Base-by-base conservation (phyloP, 164 flowering plant species). In the Tinospora cordifolia region DNA sequence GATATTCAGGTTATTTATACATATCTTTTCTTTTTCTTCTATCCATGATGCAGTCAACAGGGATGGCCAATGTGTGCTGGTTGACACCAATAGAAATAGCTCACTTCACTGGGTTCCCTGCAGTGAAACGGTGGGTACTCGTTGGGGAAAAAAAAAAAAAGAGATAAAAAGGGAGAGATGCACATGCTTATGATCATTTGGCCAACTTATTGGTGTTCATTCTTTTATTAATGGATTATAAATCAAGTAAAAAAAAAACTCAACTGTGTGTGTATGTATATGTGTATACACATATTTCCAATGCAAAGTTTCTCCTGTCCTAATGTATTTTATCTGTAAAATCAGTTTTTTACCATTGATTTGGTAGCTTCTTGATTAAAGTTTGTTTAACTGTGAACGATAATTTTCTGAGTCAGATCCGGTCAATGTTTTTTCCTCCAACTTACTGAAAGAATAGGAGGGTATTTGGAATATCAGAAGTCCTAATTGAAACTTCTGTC, bases 81-180 rank as follows among this genome's bases (percentile, higher is more conserved):
- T 64, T 47, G 66, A n/a, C 54, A 67, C 26, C 41, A 72, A 79
- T 69, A 34, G 66, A 59, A 54, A 27, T 19, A 25, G 62, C 77
- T 59, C 81, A 40, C 64, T 54, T 63, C 71, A 72, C 76, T 72
- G 68, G 39, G 49, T 66, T 73, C 74, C 62, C 19, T 58, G 59
- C 71, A 73, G 58, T 66, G 70, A 46, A 77, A 70, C 59, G 82
- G 94, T 89, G 80, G 76, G 82, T 47, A 67, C 47, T 44, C 12
- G 12, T 13, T 44, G 47, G 47, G 47, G 14, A 7, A 44, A 44
- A 44, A 44, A 44, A 41, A 41, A 11, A 41, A 41, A 4, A 41
- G 46, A 41, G 8, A 41, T 3, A 30, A 41, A 44, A 44, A 44
- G 12, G 69, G 44, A 76, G 71, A 62, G 82, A 91, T 89, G 79